Evolutionary conservation across 306 rosid species (phyloP).

Genomic region (Ziziphus jujuba): DNA sequence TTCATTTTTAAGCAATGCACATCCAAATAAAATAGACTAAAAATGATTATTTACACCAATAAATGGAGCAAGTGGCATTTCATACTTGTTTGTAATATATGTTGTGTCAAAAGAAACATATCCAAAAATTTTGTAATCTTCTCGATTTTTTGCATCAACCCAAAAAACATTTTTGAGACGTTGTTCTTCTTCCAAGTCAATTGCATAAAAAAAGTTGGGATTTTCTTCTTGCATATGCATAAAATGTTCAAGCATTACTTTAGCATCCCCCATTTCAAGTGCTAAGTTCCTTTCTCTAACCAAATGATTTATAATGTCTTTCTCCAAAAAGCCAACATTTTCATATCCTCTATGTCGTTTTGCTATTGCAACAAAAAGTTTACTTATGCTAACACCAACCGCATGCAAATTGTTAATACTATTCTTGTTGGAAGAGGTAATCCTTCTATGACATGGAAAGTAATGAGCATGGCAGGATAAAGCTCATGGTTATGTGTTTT

Average conservation of each 20-base stretch:
- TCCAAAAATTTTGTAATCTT: not conserved
- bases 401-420: no score
- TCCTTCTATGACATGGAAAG: no score
- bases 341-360: no score
- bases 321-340: no score
- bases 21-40: not conserved
- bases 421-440: no score
- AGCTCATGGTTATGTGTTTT: no score
- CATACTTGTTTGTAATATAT: not conserved
- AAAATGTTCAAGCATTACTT: conserved; percentile 5
- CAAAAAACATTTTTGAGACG: conserved; percentile 1
- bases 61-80: not conserved
- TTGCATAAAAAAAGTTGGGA: conserved; percentile 6
- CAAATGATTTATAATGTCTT: not conserved
- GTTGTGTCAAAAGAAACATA: not conserved
- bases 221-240: conserved; percentile 4
- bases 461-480: no score
- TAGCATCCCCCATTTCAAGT: not conserved
- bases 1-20: not conserved
- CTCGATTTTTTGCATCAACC: no score
- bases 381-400: no score
- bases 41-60: not conserved
- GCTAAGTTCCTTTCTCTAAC: not conserved
- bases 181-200: not conserved
- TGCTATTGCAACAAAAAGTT: no score